Conservation (phyloP, 352 stramenopile species). For the Globisporangium paddicum region DNA sequence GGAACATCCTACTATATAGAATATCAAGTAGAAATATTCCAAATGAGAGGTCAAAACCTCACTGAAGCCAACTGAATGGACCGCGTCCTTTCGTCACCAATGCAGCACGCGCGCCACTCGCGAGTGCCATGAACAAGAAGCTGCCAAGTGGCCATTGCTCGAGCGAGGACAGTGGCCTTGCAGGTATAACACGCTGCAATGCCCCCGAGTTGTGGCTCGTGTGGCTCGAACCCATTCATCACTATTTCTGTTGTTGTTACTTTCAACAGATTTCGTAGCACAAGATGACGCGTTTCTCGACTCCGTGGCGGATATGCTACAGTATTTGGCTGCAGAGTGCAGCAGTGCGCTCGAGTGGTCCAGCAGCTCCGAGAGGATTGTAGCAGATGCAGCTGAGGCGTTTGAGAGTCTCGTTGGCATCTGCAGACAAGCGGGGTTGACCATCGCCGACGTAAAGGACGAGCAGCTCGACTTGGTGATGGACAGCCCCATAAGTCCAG, state of each 20-base stretch:
- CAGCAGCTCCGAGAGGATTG: slow-evolving; percentile 5
- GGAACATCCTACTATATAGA: background rate
- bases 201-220: too few relatives aligned
- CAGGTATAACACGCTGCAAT: background rate
- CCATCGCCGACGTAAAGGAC: background rate
- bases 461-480: background rate
- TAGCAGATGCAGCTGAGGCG: slow-evolving; percentile 9
- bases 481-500: background rate
- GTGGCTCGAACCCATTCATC: too few relatives aligned
- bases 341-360: slow-evolving; percentile 16
- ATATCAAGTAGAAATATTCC: background rate
- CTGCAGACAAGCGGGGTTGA: slow-evolving; percentile 4
- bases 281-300: slow-evolving; percentile 34
- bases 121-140: background rate
- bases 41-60: background rate
- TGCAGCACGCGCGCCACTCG: background rate
- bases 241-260: background rate
- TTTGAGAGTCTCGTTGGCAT: slow-evolving; percentile 18
- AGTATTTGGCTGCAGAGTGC: slow-evolving; percentile 2
- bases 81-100: background rate
- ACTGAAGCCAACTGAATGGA: background rate
- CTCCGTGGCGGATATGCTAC: slow-evolving; percentile 5
- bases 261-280: slow-evolving; percentile 25
- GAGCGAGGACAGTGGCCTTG: background rate
- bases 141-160: background rate